A percentile compares a stretch with the other conserved stretches of the same genome.
Evolutionary conservation across 106 monocot species (phyloP).

Genomic region (Amphibolis antarctica): DNA sequence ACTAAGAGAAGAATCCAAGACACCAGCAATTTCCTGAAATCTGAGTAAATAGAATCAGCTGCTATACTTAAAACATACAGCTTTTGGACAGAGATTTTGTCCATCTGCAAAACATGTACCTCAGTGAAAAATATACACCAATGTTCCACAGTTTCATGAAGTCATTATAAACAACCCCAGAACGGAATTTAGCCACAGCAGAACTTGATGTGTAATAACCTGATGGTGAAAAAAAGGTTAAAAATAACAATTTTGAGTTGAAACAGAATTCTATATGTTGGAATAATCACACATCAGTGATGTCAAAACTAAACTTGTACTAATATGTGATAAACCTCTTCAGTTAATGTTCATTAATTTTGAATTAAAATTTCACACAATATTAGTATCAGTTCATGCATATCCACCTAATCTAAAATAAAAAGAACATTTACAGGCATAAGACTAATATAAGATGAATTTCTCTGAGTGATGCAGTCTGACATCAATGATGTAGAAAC

Average conservation of each 20-base stretch:
- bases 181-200: constrained; percentile 69
- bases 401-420: too few species aligned
- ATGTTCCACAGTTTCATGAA: constrained; percentile 90
- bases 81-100: background rate
- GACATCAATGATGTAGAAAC: too few species aligned
- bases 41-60: constrained; percentile 28
- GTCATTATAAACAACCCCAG: constrained; percentile 49
- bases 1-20: constrained; percentile 63
- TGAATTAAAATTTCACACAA: too few species aligned
- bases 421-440: too few species aligned
- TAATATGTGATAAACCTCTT: too few species aligned
- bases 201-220: constrained; percentile 71
- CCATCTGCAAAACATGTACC: constrained; percentile 26
- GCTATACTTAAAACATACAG: background rate
- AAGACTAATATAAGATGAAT: too few species aligned
- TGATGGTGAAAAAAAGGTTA: constrained; percentile 5
- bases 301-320: too few species aligned
- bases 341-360: too few species aligned
- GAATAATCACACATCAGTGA: too few species aligned
- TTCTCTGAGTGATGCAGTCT: too few species aligned
- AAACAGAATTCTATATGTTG: background rate
- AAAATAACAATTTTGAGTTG: background rate
- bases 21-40: constrained; percentile 98
- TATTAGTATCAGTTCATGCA: too few species aligned
- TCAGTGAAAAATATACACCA: constrained; percentile 85